A percentile compares a stretch with the other conserved stretches of the same genome.
phyloP scores from a whole-genome alignment of 2,329 filamentous ascomycete genomes.

The Emmonsiellopsis sp. region DNA sequence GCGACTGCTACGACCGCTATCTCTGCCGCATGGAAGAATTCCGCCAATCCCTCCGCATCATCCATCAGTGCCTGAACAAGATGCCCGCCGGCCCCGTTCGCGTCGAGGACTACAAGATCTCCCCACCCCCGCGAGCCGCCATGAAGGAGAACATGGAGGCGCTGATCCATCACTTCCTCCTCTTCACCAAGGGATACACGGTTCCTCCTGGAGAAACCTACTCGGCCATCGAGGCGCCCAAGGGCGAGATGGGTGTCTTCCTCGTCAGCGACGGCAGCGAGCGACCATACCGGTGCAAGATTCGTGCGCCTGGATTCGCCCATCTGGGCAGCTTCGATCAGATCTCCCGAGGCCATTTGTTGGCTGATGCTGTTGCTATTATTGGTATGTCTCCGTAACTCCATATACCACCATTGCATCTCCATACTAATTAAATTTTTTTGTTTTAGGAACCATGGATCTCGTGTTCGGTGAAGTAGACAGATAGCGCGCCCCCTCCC shows the following conservation, averaged over 20 bases:
- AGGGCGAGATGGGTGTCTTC: constrained; percentile 99
- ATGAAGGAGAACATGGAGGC: constrained; percentile 99
- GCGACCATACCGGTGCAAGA: constrained; percentile 94
- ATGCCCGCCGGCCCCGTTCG: constrained; percentile 92
- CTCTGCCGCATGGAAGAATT: constrained; percentile 99
- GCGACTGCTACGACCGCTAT: constrained; percentile 98
- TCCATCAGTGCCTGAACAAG: constrained; percentile 97
- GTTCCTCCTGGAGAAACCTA: constrained; percentile 98
- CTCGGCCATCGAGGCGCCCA: constrained; percentile 96
- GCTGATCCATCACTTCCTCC: constrained; percentile 95
- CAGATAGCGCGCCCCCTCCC: constrained; percentile 31
- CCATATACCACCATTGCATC: not conserved
- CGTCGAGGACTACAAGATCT: constrained; percentile 98
- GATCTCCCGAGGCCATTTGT: constrained; percentile 78
- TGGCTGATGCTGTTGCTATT: constrained; percentile 93
- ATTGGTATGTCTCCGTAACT: constrained; percentile 49
- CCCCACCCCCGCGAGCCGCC: constrained; percentile 85
- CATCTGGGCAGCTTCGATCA: constrained; percentile 94
- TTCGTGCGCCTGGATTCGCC: constrained; percentile 91
- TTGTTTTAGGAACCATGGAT: constrained; percentile 58
- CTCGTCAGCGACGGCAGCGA: constrained; percentile 93
- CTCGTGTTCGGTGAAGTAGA: constrained; percentile 71
- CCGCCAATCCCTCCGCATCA: constrained; percentile 94
- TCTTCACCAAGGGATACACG: constrained; percentile 97
- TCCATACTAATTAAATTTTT: not conserved